Evolutionary conservation across 345 rosid species (phyloP), one percentile per base, ranked within the genome.

Genomic region (Aquilaria yunnanensis): DNA sequence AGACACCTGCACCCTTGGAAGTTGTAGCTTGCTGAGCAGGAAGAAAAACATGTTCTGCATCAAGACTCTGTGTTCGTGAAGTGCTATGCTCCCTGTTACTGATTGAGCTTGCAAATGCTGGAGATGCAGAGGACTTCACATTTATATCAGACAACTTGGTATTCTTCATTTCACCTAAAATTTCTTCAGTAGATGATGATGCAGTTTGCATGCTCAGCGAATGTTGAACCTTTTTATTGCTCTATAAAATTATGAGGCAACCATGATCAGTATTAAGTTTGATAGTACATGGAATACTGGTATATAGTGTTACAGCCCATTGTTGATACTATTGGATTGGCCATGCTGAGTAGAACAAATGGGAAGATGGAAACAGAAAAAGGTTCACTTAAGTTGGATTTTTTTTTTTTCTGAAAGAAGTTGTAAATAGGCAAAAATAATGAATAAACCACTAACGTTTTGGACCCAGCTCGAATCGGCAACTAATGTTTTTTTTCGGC

Each of bases 1-100:
- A 69, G 56, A 61, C 64, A 61, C 68, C 62, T 48, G 64, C 34
- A 32, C 78, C 73, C 74, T 81, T 85, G 62, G 76, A 68, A 33
- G 72, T 68, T 52, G 68, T 73, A 7, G 72, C 66, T 48, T 66
- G 65, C 64, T 73, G 78, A 57, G 75, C 72, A 34, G 60, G 51
- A 41, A 76, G 59, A 37, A 85, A 67, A 49, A 86, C 76, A 60
- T 74, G 76, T 13, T 79, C 85, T 32, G 56, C 83, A 49, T 82
- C 90, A 82, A 89, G 73, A 77, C 90, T 92, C 72, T 75, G 86
- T 50, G 98, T 83, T 72, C 72, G 84, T 8, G 95, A 92, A 68
- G 81, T 57, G 67, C 92, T 88, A 33, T 77, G 70, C 69, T 87
- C 86, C 67, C 65, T 62, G 43, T 70, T 83, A 65, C 79, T 75